Evolutionary conservation across 495 filamentous ascomycete species (phyloP).

Genomic region (Neurospora africana): DNA sequence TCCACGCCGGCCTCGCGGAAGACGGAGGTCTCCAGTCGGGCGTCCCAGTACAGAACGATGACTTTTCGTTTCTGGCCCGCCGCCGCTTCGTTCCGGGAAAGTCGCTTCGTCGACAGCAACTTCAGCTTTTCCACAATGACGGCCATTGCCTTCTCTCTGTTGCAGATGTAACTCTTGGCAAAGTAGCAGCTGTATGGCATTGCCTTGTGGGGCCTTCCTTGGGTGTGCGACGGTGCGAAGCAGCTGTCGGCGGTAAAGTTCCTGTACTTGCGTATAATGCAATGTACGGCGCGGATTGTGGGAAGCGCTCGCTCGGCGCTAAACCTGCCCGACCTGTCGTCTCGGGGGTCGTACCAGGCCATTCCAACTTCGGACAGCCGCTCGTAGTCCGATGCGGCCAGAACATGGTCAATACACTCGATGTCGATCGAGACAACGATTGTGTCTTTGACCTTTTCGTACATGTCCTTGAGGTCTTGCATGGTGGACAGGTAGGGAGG

Average conservation of each 20-base stretch:
- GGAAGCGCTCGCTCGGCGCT: not conserved
- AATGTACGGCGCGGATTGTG: not conserved
- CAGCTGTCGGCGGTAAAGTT: not conserved
- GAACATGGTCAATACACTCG: not conserved
- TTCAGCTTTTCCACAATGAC: not conserved
- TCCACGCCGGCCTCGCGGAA: not conserved
- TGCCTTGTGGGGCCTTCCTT: not conserved
- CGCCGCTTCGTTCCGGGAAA: not conserved
- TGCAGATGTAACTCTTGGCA: not conserved
- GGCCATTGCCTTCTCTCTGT: not conserved
- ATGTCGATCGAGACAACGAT: not conserved
- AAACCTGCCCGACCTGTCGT: not conserved
- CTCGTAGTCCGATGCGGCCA: not conserved
- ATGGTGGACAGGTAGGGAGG: not conserved
- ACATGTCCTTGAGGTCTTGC: not conserved
- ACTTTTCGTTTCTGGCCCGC: not conserved
- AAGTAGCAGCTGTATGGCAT: not conserved
- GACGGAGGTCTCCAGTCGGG: not conserved
- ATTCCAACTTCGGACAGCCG: not conserved
- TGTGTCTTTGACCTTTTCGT: not conserved
- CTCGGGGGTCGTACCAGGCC: not conserved
- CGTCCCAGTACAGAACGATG: not conserved
- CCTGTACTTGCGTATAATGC: not conserved
- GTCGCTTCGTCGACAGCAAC: not conserved
- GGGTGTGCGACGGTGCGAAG: not conserved